These are phyloP conservation scores for Blastobotrys muscicola DNA, from an alignment of 805 yeast species.

Conservation along the genomic window DNA sequence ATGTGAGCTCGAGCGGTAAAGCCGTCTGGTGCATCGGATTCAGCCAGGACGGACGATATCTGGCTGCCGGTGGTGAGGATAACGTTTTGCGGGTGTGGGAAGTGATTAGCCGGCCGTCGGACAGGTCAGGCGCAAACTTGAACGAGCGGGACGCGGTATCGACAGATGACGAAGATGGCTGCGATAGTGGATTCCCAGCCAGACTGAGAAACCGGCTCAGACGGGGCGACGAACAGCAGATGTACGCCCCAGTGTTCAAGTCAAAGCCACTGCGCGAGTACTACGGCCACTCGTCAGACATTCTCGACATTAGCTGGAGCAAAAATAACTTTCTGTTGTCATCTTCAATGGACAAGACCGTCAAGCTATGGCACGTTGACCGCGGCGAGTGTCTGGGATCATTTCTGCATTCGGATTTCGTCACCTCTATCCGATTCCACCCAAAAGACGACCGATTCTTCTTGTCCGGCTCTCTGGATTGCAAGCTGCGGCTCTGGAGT, in stretches of 20 bases:
- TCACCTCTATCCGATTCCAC: constrained; percentile 70
- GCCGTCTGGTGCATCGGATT: constrained; percentile 73
- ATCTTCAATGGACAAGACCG: constrained; percentile 80
- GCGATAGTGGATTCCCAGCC: not conserved
- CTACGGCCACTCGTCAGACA: constrained; percentile 58
- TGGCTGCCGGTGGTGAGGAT: constrained; percentile 81
- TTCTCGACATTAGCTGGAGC: constrained; percentile 80
- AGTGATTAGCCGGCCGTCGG: constrained; percentile 64
- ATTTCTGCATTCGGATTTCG: constrained; percentile 71
- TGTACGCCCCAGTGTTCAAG: constrained; percentile 72
- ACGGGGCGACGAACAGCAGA: constrained; percentile 8
- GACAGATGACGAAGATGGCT: constrained; percentile 9
- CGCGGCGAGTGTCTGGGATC: constrained; percentile 51
- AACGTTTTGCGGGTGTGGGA: constrained; percentile 64
- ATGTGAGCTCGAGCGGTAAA: not conserved
- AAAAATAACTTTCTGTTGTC: constrained; percentile 71
- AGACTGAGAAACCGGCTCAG: constrained; percentile 1
- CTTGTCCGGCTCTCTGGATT: constrained; percentile 71
- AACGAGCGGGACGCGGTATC: constrained; percentile 12
- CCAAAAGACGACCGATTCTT: constrained; percentile 84
- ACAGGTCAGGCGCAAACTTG: constrained; percentile 37
- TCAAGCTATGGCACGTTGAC: constrained; percentile 76
- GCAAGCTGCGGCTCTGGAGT: constrained; percentile 71
- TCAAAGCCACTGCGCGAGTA: constrained; percentile 51
- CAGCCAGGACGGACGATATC: constrained; percentile 66